Evolutionary conservation across 2,329 filamentous ascomycete species (phyloP), one percentile per base, ranked within the genome.

Genomic region (Gnomoniopsis smithogilvyi): DNA sequence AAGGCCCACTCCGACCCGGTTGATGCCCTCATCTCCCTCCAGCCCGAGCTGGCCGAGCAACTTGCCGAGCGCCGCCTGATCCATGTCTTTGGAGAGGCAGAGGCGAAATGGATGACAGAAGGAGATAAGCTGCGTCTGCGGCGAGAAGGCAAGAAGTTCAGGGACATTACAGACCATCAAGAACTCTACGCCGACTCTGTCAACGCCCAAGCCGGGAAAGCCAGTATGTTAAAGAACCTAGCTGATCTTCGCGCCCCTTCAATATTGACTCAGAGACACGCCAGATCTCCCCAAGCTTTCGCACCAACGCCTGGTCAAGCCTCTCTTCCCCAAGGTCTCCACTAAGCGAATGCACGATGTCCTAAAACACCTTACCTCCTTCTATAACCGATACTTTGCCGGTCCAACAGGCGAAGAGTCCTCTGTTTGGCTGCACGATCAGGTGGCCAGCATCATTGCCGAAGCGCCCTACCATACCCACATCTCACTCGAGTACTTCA

Each of bases 121-220:
- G 82, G 89, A 43, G 85, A 91, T 72, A 92, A 91, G 74, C 87
- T 88, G 83, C 80, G 79, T 62, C 74, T 91, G 50, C 82, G 85
- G 65, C 76, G 85, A 65, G 82, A 86, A 70, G 85, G 86, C 61
- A 78, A 82, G 66, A 88, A 86, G 69, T 91, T 91, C 75, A 87
- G 89, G 75, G 88, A 92, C 71, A 85, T 91, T 64, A 91, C 88
- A 14, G 80, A 87, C 59, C 80, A 82, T 53, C 75, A 80, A 38
- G 81, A 85, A 36, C 78, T 84, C 48, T 72, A 73, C 54, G 54
- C 64, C 7, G 59, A 67, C n/a, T 58, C 52, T 24, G 33, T 56
- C n/a, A 17, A 59, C 6, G 43, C 64, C 3, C 45, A 63, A 53
- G 63, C 68, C 2, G 70, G 69, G 19, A 66, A 73, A 61, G 70